Conservation (phyloP, 139 green algal genomes). For the Chlorella sp. region DNA sequence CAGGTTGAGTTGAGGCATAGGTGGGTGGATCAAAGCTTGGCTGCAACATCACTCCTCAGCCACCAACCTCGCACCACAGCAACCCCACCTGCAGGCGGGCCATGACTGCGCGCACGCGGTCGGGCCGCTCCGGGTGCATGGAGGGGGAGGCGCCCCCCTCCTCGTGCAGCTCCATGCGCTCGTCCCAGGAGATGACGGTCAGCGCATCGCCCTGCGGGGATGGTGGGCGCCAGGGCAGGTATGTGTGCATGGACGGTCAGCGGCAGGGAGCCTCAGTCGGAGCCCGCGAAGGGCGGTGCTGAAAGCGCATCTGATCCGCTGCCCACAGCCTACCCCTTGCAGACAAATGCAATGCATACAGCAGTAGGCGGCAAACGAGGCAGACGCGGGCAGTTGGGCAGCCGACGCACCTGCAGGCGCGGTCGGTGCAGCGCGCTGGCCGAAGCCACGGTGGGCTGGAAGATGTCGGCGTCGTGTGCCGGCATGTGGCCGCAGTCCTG, state of each 20-base stretch:
- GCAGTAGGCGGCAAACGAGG: not conserved
- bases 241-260: not conserved
- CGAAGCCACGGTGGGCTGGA: slow-evolving; percentile 12
- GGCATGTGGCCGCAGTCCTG: slow-evolving; percentile 32
- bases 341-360: not conserved
- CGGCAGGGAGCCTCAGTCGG: too few species aligned
- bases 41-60: too few species aligned
- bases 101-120: slow-evolving; percentile 76
- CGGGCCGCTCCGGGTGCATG: slow-evolving; percentile 67
- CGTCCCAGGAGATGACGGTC: slow-evolving; percentile 58
- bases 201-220: slow-evolving; percentile 17
- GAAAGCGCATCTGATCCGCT: too few species aligned
- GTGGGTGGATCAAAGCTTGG: too few species aligned
- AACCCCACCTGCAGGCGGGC: slow-evolving; percentile 47
- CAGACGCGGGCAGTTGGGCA: not conserved
- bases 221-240: not conserved
- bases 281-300: too few species aligned
- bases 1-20: too few species aligned
- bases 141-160: slow-evolving; percentile 9
- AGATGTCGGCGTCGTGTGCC: slow-evolving; percentile 12
- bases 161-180: slow-evolving; percentile 60
- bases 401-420: not conserved
- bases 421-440: slow-evolving; percentile 22
- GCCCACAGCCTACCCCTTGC: too few species aligned
- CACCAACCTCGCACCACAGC: too few species aligned